A percentile compares a stretch with the other conserved stretches of the same genome.
These are phyloP conservation scores for carrot (Daucus carota) DNA, from an alignment of 129 eudicot species.

Conservation along the genomic window DH1_v3.0 NC_030384.2:27343501-27344000, in stretches of 20 bases:
- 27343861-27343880: background rate
- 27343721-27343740: background rate
- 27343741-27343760: background rate
- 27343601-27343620: background rate
- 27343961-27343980: background rate
- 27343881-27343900: background rate
- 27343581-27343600: background rate
- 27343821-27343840: background rate
- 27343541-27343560: background rate
- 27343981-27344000: background rate
- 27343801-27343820: too few relatives aligned
- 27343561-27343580: background rate
- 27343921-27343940: background rate
- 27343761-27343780: background rate
- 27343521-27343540: background rate
- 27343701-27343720: background rate
- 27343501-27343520: background rate
- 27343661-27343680: background rate
- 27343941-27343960: background rate
- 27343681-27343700: background rate
- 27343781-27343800: background rate
- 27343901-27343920: background rate
- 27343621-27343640: background rate
- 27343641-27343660: background rate
- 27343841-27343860: background rate